phyloP scores from a whole-genome alignment of 257 asterid genomes.

The Nicotiana knightiana region DNA sequence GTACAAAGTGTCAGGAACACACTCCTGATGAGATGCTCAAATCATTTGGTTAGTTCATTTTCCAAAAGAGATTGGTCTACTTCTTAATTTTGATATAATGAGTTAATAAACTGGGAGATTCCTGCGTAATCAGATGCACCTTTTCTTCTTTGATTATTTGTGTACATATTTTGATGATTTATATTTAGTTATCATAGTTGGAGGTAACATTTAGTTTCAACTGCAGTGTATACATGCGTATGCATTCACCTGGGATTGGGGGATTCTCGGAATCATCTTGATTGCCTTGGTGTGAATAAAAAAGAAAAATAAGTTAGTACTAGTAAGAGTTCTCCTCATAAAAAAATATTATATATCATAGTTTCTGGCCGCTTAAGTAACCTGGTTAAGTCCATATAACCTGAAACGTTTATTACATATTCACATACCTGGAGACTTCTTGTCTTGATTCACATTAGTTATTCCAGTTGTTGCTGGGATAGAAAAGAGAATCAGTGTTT shows the following conservation, averaged over 20 bases:
- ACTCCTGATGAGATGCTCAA: neutral
- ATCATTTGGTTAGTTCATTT: neutral
- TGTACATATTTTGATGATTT: neutral
- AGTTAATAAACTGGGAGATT: too few species aligned
- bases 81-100: neutral
- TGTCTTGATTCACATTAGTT: neutral
- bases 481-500: neutral
- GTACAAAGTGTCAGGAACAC: neutral
- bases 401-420: neutral
- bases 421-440: conserved; percentile 12
- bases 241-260: neutral
- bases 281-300: neutral
- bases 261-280: neutral
- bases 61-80: neutral
- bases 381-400: neutral
- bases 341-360: neutral
- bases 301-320: neutral
- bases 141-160: neutral
- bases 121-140: too few species aligned
- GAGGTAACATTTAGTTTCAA: neutral
- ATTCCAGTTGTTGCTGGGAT: neutral
- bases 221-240: neutral
- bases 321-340: neutral
- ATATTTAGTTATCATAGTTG: neutral
- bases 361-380: neutral